Conservation (phyloP, 306 rosid genomes). For the Phaseolus lunatus region DNA sequence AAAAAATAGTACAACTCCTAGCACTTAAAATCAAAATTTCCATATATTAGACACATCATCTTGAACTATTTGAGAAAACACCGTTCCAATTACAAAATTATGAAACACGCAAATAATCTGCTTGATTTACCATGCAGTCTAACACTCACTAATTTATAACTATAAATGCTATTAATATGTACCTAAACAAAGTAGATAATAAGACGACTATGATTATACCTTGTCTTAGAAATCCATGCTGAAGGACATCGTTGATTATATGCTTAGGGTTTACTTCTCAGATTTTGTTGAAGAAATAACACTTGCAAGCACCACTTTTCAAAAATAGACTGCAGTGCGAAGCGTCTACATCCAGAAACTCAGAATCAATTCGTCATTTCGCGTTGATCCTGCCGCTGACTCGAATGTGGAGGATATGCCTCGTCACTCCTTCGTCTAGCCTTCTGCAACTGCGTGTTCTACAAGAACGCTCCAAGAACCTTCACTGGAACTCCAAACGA, state of each 20-base stretch:
- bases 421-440: too few relatives aligned
- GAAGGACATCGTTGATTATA: slow-evolving; percentile 82
- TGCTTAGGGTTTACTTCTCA: slow-evolving; percentile 59
- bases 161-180: not conserved
- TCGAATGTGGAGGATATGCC: too few relatives aligned
- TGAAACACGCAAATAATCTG: not conserved
- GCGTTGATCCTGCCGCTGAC: too few relatives aligned
- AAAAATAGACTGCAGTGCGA: slow-evolving; percentile 74
- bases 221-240: slow-evolving; percentile 90
- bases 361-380: not conserved
- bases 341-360: slow-evolving; percentile 58
- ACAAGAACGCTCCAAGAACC: too few relatives aligned
- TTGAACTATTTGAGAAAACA: slow-evolving; percentile 6
- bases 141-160: not conserved
- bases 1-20: slow-evolving; percentile 10
- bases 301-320: slow-evolving; percentile 80
- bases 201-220: slow-evolving; percentile 50
- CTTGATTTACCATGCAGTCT: not conserved
- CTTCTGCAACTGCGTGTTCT: too few relatives aligned
- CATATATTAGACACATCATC: not conserved
- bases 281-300: slow-evolving; percentile 78
- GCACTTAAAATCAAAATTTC: slow-evolving; percentile 16
- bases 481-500: too few relatives aligned
- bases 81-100: slow-evolving; percentile 18
- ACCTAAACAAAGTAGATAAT: slow-evolving; percentile 54